These are phyloP conservation scores for Amylostereum areolatum DNA, from an alignment of 1,284 basidiomycete genomes.

Conservation along the genomic window DNA sequence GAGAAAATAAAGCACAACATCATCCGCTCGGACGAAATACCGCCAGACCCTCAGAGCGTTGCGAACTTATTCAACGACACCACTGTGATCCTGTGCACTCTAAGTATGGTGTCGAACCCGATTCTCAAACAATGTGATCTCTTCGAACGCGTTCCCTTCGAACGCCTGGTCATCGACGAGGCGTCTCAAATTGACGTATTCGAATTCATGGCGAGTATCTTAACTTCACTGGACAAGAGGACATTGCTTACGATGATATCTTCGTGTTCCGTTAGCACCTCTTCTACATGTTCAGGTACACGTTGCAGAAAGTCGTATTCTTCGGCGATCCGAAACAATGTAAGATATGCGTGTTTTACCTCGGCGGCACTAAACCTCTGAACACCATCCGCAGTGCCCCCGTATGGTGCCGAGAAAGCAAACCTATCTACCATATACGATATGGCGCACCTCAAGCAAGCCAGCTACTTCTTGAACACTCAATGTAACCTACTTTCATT, in stretches of 20 bases:
- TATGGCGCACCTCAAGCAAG: slow-evolving; percentile 27
- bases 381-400: slow-evolving; percentile 33
- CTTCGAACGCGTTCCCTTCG: slow-evolving; percentile 22
- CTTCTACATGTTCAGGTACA: too few species aligned
- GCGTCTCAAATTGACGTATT: slow-evolving; percentile 38
- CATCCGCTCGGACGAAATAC: slow-evolving; percentile 45
- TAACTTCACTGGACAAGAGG: too few species aligned
- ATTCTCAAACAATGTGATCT: slow-evolving; percentile 19
- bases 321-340: slow-evolving; percentile 76
- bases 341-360: slow-evolving; percentile 26
- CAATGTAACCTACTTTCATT: slow-evolving; percentile 33
- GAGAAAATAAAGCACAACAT: slow-evolving; percentile 33
- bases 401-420: slow-evolving; percentile 38
- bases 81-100: slow-evolving; percentile 62
- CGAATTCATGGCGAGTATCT: too few species aligned
- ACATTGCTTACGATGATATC: slow-evolving; percentile 53
- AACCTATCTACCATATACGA: slow-evolving; percentile 40
- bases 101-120: slow-evolving; percentile 59
- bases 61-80: slow-evolving; percentile 28
- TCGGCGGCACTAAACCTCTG: slow-evolving; percentile 6
- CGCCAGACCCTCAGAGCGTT: slow-evolving; percentile 3
- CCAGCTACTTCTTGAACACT: slow-evolving; percentile 29
- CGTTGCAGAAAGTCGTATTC: slow-evolving; percentile 56
- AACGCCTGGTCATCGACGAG: slow-evolving; percentile 35
- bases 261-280: slow-evolving; percentile 42